A percentile compares a stretch with the other conserved stretches of the same genome.
Evolutionary conservation across 805 yeast genomes (phyloP).

Genomic region (Lachancea waltii): DNA sequence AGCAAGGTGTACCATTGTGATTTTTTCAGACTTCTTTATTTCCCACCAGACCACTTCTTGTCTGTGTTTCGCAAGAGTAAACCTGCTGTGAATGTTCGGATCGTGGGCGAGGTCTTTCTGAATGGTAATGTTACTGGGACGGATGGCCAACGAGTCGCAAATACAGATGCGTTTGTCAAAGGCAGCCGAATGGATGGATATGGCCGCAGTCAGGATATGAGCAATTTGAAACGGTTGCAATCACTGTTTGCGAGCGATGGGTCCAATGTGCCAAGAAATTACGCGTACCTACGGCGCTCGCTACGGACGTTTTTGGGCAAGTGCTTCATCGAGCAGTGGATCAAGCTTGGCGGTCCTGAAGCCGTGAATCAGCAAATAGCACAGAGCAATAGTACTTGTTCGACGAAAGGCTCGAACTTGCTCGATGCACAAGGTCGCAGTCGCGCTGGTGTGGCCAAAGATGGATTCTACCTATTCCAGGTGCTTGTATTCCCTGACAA

Average conservation of each 20-base stretch:
- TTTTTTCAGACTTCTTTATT: slow-evolving; percentile 21
- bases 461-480: slow-evolving; percentile 27
- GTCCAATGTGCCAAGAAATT: slow-evolving; percentile 20
- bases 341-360: slow-evolving; percentile 15
- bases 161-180: slow-evolving; percentile 4
- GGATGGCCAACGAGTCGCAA: slow-evolving; percentile 1
- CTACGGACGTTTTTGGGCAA: slow-evolving; percentile 13
- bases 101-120: slow-evolving; percentile 13
- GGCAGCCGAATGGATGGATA: slow-evolving; percentile 11
- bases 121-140: slow-evolving; percentile 16
- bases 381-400: slow-evolving; percentile 3
- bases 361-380: slow-evolving; percentile 15
- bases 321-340: slow-evolving; percentile 24
- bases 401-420: too few species aligned
- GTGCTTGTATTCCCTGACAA: slow-evolving; percentile 20
- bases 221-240: slow-evolving; percentile 7
- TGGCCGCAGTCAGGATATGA: slow-evolving; percentile 10
- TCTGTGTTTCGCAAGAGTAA: slow-evolving; percentile 25
- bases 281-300: slow-evolving; percentile 23
- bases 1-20: slow-evolving; percentile 18
- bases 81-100: slow-evolving; percentile 25
- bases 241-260: slow-evolving; percentile 9
- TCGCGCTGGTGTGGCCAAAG: slow-evolving; percentile 24
- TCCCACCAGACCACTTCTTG: slow-evolving; percentile 28
- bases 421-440: slow-evolving; percentile 13